These are phyloP conservation scores for Pythium sp. DNA, from an alignment of 352 stramenopile species.

Conservation along the genomic window DNA sequence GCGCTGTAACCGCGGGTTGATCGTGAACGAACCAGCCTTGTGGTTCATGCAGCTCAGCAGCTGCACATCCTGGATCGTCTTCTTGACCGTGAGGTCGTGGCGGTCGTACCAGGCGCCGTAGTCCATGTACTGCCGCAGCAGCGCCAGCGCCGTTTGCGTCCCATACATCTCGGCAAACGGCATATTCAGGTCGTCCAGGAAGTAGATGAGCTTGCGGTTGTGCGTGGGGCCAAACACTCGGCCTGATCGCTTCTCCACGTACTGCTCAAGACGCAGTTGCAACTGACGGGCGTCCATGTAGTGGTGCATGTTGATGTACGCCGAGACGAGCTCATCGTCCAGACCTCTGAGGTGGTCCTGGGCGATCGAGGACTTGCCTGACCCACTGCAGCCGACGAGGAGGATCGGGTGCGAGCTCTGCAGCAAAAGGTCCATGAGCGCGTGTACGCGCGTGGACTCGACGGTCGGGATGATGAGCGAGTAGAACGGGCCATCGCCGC, in stretches of 20 bases:
- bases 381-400: slow-evolving; percentile 78
- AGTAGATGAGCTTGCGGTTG: slow-evolving; percentile 84
- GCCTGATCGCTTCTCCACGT: slow-evolving; percentile 85
- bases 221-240: slow-evolving; percentile 80
- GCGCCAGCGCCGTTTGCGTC: slow-evolving; percentile 86
- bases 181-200: slow-evolving; percentile 92
- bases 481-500: slow-evolving; percentile 48
- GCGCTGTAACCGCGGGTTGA: slow-evolving; percentile 86
- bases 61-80: slow-evolving; percentile 87
- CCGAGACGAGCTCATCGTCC: slow-evolving; percentile 55
- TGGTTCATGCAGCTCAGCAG: slow-evolving; percentile 90
- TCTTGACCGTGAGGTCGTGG: slow-evolving; percentile 82
- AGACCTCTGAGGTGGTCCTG: slow-evolving; percentile 68
- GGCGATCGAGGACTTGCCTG: slow-evolving; percentile 82
- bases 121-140: slow-evolving; percentile 91
- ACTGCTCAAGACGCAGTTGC: slow-evolving; percentile 76
- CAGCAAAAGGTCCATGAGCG: slow-evolving; percentile 59
- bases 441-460: slow-evolving; percentile 69
- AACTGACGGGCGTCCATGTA: slow-evolving; percentile 85
- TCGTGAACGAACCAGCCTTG: slow-evolving; percentile 84
- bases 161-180: slow-evolving; percentile 84
- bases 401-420: slow-evolving; percentile 49
- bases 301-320: slow-evolving; percentile 79
- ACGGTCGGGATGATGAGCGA: slow-evolving; percentile 74
- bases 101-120: slow-evolving; percentile 91